These are phyloP conservation scores for Colletotrichum sidae DNA, from an alignment of 2,329 filamentous ascomycete species.

Conservation along the genomic window DNA sequence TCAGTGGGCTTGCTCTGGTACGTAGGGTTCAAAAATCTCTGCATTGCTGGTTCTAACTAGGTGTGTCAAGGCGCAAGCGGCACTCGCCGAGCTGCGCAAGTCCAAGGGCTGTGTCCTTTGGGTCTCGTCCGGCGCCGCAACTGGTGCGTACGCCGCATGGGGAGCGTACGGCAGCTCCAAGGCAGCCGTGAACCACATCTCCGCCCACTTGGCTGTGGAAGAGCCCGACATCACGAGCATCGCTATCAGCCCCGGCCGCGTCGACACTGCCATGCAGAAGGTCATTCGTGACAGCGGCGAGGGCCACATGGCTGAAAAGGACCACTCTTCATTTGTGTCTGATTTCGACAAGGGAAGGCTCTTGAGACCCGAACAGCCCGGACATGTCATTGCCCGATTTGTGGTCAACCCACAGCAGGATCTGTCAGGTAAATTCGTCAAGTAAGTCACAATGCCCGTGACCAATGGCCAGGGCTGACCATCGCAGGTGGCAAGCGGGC, in stretches of 20 bases:
- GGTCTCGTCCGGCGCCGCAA: slow-evolving; percentile 82
- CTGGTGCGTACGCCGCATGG: slow-evolving; percentile 76
- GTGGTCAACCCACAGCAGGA: slow-evolving; percentile 72
- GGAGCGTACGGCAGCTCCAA: slow-evolving; percentile 86
- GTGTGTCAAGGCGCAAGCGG: slow-evolving; percentile 71
- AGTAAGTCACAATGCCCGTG: slow-evolving; percentile 57
- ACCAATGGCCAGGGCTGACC: slow-evolving; percentile 42
- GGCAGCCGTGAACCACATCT: slow-evolving; percentile 84
- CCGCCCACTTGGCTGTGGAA: slow-evolving; percentile 77
- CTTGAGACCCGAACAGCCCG: slow-evolving; percentile 85
- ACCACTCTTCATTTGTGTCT: slow-evolving; percentile 76
- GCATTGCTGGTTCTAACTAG: slow-evolving; percentile 18
- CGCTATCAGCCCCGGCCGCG: slow-evolving; percentile 80
- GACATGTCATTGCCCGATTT: slow-evolving; percentile 85
- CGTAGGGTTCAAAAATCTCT: background rate
- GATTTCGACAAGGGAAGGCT: slow-evolving; percentile 78
- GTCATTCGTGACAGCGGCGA: slow-evolving; percentile 75
- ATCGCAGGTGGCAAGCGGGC: slow-evolving; percentile 61
- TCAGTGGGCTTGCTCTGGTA: slow-evolving; percentile 84
- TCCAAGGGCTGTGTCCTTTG: slow-evolving; percentile 79
- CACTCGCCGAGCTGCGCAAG: slow-evolving; percentile 75
- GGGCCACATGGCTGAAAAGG: slow-evolving; percentile 61
- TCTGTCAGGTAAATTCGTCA: slow-evolving; percentile 82
- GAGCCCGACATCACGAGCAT: slow-evolving; percentile 81
- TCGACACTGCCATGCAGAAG: slow-evolving; percentile 93